Evolutionary conservation across 495 filamentous ascomycete species (phyloP).

Genomic region (Lasiosphaeria ovina): DNA sequence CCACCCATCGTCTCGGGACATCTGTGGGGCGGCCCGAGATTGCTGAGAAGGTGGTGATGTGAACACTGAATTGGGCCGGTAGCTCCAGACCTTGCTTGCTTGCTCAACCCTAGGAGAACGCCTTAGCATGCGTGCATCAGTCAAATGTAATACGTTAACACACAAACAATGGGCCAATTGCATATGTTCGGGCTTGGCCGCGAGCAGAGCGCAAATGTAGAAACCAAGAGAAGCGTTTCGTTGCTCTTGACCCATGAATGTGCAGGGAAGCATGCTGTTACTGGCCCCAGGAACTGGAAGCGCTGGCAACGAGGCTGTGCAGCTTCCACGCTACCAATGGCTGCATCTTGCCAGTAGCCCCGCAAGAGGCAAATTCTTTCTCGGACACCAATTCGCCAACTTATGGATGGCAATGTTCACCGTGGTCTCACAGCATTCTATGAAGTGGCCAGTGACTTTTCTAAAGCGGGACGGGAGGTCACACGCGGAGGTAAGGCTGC

Average conservation of each 20-base stretch:
- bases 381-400: conserved; percentile 3
- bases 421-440: neutral
- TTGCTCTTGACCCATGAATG: neutral
- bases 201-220: too few species aligned
- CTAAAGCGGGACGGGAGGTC: neutral
- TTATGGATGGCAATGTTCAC: neutral
- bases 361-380: conserved; percentile 7
- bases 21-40: neutral
- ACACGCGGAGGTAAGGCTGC: neutral
- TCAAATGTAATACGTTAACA: too few species aligned
- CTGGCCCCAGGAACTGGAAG: conserved; percentile 4
- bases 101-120: too few species aligned
- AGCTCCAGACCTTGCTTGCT: too few species aligned
- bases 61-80: too few species aligned
- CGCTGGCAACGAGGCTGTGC: conserved; percentile 19
- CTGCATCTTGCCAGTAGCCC: conserved; percentile 1
- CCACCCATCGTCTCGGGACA: neutral
- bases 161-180: too few species aligned
- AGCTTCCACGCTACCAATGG: conserved; percentile 3
- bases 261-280: neutral
- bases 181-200: too few species aligned
- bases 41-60: neutral
- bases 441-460: neutral
- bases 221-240: too few species aligned
- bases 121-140: too few species aligned